Base-by-base conservation (phyloP, 148 eudicot species). In the Vaccinium vitisidaea region DNA sequence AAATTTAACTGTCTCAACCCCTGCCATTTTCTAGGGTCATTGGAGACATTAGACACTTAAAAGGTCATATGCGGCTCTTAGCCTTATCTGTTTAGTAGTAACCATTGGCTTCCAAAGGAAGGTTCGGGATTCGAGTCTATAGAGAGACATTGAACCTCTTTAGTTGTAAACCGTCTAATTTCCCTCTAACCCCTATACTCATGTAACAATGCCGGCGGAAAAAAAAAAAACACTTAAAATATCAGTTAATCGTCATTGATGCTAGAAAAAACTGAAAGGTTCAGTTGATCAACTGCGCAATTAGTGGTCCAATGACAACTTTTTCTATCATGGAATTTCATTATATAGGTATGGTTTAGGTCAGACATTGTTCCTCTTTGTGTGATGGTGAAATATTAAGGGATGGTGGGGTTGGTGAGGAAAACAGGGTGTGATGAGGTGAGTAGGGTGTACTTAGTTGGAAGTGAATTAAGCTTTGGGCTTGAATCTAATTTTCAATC, bases 331-430 rank as follows among this genome's bases (percentile, higher is more conserved):
- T 78, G 81, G 63, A 78, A 77, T 50, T n/a, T 77, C 32, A 27
- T 79, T 69, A 27, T 67, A 21, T n/a, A 67, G 36, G 27, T 27
- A 4, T 25, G 18, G 36, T 10, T 56, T 39, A 39, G 82, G 46
- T 39, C 50, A 58, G 69, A 36, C 36, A 9, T 36, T 36, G 82
- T 21, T 21, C 8, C 16, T n/a, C 56, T 56, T 56, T 55, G 48
- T 13, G 30, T n/a, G 69, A 36, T 27, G 48, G 8, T 53, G n/a
- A 77, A 27, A 50, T 30, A 50, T n/a, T 27, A 25, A 18, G 13
- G 61, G 43, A 32, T 52, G 82, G 82, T 79, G 73, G 74, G 82
- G 67, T 55, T 79, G 49, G 82, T 56, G 82, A 56, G 63, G 23
- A 25, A 52, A 54, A 8, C 2, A 18, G 63, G 81, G 16, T 12